Base-by-base conservation (phyloP, 2,329 filamentous ascomycete species). In the Seiridium cupressi region DNA sequence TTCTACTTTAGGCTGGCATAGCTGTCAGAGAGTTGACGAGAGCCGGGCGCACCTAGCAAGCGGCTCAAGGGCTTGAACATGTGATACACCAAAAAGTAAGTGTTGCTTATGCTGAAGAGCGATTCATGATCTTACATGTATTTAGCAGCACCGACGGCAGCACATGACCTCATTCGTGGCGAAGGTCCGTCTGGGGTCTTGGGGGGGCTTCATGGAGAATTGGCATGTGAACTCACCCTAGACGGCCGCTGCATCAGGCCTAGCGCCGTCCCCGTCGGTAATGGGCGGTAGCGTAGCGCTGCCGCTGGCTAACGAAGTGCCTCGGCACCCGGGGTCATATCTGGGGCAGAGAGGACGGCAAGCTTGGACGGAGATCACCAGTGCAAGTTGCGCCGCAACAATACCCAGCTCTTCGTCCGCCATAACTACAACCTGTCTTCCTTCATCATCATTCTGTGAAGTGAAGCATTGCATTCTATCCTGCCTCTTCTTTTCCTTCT, bases 271-370 rank as follows among this genome's bases (percentile, higher is more conserved):
- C 42, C 57, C 57, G 48, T 59, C 57, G 57, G 57, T 48, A 59
- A 35, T 51, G 34, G 26, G 48, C 47, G 38, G 47, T 48, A 35
- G 40, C 38, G 44, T 35, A 5, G 34, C 46, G 34, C 11, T 42
- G 32, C 8, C 26, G 47, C 47, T 51, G 59, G 49, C 32, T 49
- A 40, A 49, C 54, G 34, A 55, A 51, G 31, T 58, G 59, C 59
- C 59, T 61, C 59, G 59, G 59, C 44, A 18, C 55, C 55, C 59
- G 44, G 40, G 55, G 58, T 60, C 51, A 48, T 48, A 55, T 55
- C 51, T 55, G 26, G 49, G 49, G 49, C 34, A 42, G 10, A 32
- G 35, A 42, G 46, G 55, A 54, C 59, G 54, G 59, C 59, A 60
- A 57, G 59, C 55, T 57, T 38, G 54, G 47, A 47, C 55, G 59